phyloP scores from a whole-genome alignment of 495 filamentous ascomycete species.

The Penicillium argentinense region DNA sequence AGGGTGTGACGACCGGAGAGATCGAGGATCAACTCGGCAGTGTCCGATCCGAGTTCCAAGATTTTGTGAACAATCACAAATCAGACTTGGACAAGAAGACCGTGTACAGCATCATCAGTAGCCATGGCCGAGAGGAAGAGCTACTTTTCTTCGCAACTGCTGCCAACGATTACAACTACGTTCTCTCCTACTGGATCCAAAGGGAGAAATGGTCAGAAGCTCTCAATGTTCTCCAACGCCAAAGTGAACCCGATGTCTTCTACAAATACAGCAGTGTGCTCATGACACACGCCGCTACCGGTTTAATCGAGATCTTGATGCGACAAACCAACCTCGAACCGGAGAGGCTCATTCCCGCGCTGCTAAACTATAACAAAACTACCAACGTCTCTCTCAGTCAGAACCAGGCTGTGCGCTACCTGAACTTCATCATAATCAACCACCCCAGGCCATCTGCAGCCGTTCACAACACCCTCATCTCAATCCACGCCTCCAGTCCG shows the following conservation, averaged over 20 bases:
- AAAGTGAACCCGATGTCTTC: slow-evolving; percentile 88
- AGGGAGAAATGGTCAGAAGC: slow-evolving; percentile 92
- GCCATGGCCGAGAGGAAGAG: slow-evolving; percentile 91
- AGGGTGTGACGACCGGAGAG: slow-evolving; percentile 65
- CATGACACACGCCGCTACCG: slow-evolving; percentile 81
- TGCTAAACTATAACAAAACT: slow-evolving; percentile 89
- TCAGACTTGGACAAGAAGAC: slow-evolving; percentile 86
- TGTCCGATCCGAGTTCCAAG: slow-evolving; percentile 77
- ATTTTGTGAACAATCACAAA: slow-evolving; percentile 82
- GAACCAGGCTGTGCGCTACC: slow-evolving; percentile 93
- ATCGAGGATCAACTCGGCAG: slow-evolving; percentile 68
- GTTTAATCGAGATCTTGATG: slow-evolving; percentile 91
- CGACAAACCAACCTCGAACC: slow-evolving; percentile 85
- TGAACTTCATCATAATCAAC: slow-evolving; percentile 89
- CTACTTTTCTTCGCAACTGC: slow-evolving; percentile 85
- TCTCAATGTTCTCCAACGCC: slow-evolving; percentile 81
- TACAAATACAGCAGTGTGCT: slow-evolving; percentile 96
- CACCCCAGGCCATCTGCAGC: slow-evolving; percentile 79
- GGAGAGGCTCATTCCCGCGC: slow-evolving; percentile 83
- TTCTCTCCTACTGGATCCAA: slow-evolving; percentile 96
- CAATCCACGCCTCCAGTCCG: slow-evolving; percentile 86
- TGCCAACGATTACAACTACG: slow-evolving; percentile 89
- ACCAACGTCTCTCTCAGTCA: slow-evolving; percentile 50
- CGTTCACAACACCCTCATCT: slow-evolving; percentile 96
- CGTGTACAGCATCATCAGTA: slow-evolving; percentile 92